Conservation (phyloP, 805 yeast genomes). For the Myxozyma neglecta region DNA sequence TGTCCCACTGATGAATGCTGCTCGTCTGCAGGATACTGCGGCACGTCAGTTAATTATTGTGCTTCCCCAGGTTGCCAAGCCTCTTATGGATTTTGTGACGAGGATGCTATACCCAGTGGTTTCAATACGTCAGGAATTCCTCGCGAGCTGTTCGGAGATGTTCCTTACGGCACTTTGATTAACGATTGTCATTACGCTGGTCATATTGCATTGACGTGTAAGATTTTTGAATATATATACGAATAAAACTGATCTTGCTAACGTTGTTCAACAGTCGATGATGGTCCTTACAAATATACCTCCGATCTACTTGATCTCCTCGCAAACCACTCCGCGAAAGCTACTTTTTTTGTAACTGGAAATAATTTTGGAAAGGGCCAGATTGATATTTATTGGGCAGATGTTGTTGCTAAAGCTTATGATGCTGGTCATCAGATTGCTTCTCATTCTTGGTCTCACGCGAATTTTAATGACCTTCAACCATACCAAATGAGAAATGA, state of each 20-base stretch:
- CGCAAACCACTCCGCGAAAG: slow-evolving; percentile 13
- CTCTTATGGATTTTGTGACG: slow-evolving; percentile 23
- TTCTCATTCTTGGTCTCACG: slow-evolving; percentile 28
- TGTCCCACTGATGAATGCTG: slow-evolving; percentile 22
- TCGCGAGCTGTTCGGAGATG: slow-evolving; percentile 11
- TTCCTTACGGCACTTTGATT: slow-evolving; percentile 21
- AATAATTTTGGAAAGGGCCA: slow-evolving; percentile 25
- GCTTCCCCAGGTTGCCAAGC: slow-evolving; percentile 16
- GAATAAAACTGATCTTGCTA: not conserved
- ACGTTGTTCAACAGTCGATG: slow-evolving; percentile 12
- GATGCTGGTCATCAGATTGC: slow-evolving; percentile 24
- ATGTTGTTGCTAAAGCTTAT: slow-evolving; percentile 10
- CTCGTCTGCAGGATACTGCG: slow-evolving; percentile 24
- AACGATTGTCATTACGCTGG: slow-evolving; percentile 17
- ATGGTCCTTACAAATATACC: slow-evolving; percentile 24
- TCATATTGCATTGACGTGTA: slow-evolving; percentile 23
- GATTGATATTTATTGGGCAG: slow-evolving; percentile 20
- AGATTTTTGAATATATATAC: not conserved
- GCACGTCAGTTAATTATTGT: slow-evolving; percentile 11
- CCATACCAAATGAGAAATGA: slow-evolving; percentile 10
- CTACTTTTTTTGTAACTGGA: slow-evolving; percentile 24
- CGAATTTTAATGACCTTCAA: slow-evolving; percentile 4
- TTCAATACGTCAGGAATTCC: slow-evolving; percentile 12
- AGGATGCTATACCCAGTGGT: slow-evolving; percentile 18
- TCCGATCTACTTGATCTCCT: slow-evolving; percentile 18